Conservation (phyloP, 2,329 filamentous ascomycete genomes). For the Aspergillus thermomutatus region DNA sequence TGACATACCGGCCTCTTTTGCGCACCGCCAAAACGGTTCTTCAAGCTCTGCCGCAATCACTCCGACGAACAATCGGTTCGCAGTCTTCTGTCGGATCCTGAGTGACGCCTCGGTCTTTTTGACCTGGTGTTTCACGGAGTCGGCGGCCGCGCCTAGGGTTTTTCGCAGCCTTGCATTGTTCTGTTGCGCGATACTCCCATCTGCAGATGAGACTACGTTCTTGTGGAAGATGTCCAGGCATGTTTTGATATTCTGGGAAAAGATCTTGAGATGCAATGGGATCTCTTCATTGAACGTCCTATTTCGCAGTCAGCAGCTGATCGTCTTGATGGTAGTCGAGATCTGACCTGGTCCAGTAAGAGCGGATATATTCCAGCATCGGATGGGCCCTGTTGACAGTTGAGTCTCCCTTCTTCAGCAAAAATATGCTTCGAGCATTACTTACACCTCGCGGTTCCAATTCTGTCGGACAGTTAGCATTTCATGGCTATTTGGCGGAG, state of each 20-base stretch:
- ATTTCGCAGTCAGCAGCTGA: neutral
- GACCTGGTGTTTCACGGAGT: neutral
- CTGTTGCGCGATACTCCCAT: neutral
- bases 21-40: neutral
- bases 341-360: neutral
- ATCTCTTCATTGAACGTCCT: neutral
- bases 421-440: neutral
- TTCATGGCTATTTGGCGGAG: neutral
- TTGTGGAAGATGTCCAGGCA: neutral
- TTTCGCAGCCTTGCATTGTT: neutral
- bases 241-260: neutral
- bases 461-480: conserved; percentile 35
- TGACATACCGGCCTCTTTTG: neutral
- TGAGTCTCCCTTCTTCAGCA: neutral
- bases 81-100: neutral
- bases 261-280: neutral
- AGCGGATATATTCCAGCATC: neutral
- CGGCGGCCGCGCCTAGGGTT: neutral
- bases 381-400: conserved; percentile 20
- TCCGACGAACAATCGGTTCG: neutral
- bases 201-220: neutral
- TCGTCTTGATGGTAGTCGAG: neutral
- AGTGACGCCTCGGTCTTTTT: neutral
- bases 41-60: neutral
- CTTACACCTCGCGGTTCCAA: conserved; percentile 23